Evolutionary conservation across 225 moss, liverwort and hornwort genomes (phyloP).

Genomic region (Climacium dendroides): DNA sequence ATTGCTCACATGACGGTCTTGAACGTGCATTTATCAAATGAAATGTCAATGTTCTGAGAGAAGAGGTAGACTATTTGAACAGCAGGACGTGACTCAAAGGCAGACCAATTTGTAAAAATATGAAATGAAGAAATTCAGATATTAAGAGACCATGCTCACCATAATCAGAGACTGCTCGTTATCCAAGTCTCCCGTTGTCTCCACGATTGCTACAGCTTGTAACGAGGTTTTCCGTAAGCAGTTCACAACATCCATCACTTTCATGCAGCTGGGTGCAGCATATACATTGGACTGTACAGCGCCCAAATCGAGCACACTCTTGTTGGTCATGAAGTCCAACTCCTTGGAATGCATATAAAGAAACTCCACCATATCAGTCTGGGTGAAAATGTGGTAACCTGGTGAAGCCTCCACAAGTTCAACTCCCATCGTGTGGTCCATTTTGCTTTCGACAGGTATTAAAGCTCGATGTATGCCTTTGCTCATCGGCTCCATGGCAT

Average conservation of each 20-base stretch:
- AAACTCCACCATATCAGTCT: slow-evolving; percentile 78
- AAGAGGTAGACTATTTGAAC: neutral
- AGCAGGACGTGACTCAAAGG: neutral
- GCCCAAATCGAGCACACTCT: slow-evolving; percentile 47
- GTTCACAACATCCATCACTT: slow-evolving; percentile 66
- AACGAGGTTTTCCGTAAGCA: slow-evolving; percentile 63
- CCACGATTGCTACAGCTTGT: slow-evolving; percentile 85
- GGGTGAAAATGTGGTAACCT: slow-evolving; percentile 86
- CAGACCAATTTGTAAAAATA: neutral
- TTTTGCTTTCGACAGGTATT: slow-evolving; percentile 50
- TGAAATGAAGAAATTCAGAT: neutral
- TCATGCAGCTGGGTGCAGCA: slow-evolving; percentile 76
- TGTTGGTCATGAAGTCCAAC: slow-evolving; percentile 29
- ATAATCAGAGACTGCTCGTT: slow-evolving; percentile 38
- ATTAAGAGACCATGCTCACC: slow-evolving; percentile 16
- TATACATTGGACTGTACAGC: slow-evolving; percentile 65
- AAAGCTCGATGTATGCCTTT: slow-evolving; percentile 74
- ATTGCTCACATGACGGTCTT: neutral
- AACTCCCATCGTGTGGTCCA: slow-evolving; percentile 31
- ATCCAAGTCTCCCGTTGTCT: slow-evolving; percentile 22
- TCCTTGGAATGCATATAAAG: slow-evolving; percentile 43
- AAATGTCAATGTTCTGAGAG: neutral
- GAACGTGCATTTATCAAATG: neutral
- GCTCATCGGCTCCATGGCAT: slow-evolving; percentile 85
- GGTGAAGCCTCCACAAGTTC: slow-evolving; percentile 62